These are phyloP conservation scores for Apiospora rasikravindrae DNA, from an alignment of 2,329 filamentous ascomycete genomes.

Conservation along the genomic window DNA sequence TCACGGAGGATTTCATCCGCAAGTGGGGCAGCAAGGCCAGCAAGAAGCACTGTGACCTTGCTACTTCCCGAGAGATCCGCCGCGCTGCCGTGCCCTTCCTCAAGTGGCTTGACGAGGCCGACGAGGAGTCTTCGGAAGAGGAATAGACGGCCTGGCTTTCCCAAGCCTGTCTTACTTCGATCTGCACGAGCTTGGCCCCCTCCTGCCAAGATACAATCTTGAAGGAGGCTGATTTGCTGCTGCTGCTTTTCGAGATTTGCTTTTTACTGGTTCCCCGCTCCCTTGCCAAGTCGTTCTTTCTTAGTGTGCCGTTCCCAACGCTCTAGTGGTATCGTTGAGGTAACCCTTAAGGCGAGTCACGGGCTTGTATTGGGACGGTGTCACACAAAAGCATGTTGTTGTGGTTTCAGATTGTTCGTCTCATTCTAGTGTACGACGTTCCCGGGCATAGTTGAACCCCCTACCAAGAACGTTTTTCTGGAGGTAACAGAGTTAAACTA, in stretches of 20 bases:
- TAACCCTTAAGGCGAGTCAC: neutral
- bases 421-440: conserved; percentile 10
- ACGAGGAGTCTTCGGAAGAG: conserved; percentile 72
- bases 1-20: conserved; percentile 86
- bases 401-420: conserved; percentile 7
- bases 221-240: neutral
- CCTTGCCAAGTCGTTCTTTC: neutral
- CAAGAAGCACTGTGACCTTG: conserved; percentile 95
- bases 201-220: neutral
- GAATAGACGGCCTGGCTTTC: conserved; percentile 42
- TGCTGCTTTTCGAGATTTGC: neutral
- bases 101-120: conserved; percentile 88
- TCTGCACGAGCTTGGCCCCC: neutral
- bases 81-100: conserved; percentile 94
- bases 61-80: conserved; percentile 92
- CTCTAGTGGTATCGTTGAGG: neutral
- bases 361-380: conserved; percentile 9
- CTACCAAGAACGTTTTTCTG: no score
- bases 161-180: neutral
- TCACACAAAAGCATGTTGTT: conserved; percentile 1
- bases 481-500: no score
- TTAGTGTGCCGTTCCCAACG: conserved; percentile 2
- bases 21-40: conserved; percentile 94
- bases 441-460: no score
- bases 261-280: conserved; percentile 4